A percentile compares a stretch with the other conserved stretches of the same genome.
These are phyloP conservation scores for Fraxinus paxiana DNA, from an alignment of 305 asterid species.

Conservation along the genomic window DNA sequence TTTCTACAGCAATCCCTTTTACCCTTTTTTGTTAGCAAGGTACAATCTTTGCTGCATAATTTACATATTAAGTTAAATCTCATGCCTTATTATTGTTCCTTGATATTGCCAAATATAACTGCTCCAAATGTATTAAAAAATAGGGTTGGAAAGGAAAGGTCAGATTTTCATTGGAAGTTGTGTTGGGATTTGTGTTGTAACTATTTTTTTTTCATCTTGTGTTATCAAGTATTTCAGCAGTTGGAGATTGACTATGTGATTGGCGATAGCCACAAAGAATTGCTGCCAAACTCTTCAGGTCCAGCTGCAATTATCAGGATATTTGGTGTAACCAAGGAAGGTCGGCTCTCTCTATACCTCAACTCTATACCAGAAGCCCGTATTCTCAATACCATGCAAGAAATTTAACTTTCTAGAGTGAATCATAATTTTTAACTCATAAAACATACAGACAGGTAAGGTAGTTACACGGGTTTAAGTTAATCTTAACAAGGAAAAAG, in stretches of 20 bases:
- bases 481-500: neutral
- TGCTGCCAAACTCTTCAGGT: constrained; percentile 67
- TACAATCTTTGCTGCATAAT: constrained; percentile 3
- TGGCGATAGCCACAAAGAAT: constrained; percentile 68
- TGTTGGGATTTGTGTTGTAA: neutral
- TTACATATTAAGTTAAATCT: neutral
- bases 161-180: neutral
- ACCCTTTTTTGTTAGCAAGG: neutral
- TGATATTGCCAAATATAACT: neutral
- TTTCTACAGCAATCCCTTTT: constrained; percentile 6
- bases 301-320: constrained; percentile 83
- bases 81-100: neutral
- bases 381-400: neutral
- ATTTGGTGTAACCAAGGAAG: constrained; percentile 91
- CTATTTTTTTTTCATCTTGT: neutral
- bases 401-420: neutral
- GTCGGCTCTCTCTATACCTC: constrained; percentile 35
- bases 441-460: neutral
- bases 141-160: constrained; percentile 3
- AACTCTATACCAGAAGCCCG: neutral
- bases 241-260: constrained; percentile 90
- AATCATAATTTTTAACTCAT: neutral
- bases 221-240: constrained; percentile 73
- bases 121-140: neutral
- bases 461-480: neutral